Evolutionary conservation across 2,329 filamentous ascomycete species (phyloP), one percentile per base, ranked within the genome.

Genomic region (Venturia nashicola): DNA sequence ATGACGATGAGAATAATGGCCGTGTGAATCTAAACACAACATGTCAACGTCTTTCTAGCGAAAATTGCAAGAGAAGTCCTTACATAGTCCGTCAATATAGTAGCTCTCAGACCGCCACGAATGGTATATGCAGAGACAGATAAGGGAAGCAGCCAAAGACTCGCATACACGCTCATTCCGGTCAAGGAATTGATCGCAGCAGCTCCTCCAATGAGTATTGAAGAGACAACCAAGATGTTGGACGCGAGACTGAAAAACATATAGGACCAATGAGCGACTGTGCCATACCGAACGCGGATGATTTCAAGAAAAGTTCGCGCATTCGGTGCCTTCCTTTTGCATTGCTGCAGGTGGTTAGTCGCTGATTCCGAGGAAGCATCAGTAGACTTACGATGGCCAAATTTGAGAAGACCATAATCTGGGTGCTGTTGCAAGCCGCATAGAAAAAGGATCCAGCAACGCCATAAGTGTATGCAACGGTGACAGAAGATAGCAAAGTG

Each of bases 1-100:
- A 78, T 77, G 63, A 76, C 75, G 64, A 77, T 74, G 71, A 78
- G 76, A 18, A 77, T 67, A 44, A 78, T 73, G 62, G 75, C 64
- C 1, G 75, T 77, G 67, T 78, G 75, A 42, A 74, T 68, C 70
- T 77, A 77, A 69, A 75, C 75, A 68, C 76, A 77, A 27, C 8
- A 27, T 51, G 46, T 51, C 46, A 51, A 51, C 20, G 46, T 8
- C 11, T 51, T 51, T 27, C 12, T 4, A 23, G 46, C 20, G 9
- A 51, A 27, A 9, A 14, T 27, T 12, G 20, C 8, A 1, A 74
- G 76, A 67, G 18, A 4, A 8, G 36, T 60, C 7, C 59, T 91
- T 34, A 73, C 73, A 54, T 62, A 70, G 55, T 70, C 69, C 1
- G 67, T 68, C 62, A 69, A 62, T 51, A 69, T 67, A 5, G 69